phyloP scores from a whole-genome alignment of 352 stramenopile genomes.

The Phytophthora hybrid region DNA sequence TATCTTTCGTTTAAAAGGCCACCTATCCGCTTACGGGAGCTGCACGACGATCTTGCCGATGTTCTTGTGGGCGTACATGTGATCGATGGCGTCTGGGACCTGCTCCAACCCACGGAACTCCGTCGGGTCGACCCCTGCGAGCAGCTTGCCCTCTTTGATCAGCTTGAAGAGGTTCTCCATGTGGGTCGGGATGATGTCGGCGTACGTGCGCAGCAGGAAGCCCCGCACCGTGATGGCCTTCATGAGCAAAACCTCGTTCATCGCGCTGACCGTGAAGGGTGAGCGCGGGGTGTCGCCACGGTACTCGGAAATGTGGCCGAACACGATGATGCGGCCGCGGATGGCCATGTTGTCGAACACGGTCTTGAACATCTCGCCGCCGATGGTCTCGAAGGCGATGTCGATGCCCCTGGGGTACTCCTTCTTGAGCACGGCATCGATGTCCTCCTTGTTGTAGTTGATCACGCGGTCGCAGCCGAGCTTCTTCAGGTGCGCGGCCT shows the following conservation, averaged over 20 bases:
- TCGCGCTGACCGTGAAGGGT: conserved; percentile 31
- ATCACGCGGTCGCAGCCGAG: conserved; percentile 78
- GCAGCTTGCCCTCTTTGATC: conserved; percentile 56
- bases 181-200: conserved; percentile 45
- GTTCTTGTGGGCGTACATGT: conserved; percentile 75
- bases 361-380: conserved; percentile 47
- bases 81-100: conserved; percentile 59
- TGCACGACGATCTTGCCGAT: conserved; percentile 82
- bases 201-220: conserved; percentile 51
- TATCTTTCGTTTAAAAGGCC: neutral
- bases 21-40: conserved; percentile 39
- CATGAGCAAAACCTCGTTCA: conserved; percentile 41
- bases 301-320: conserved; percentile 55
- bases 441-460: conserved; percentile 72
- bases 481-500: conserved; percentile 69
- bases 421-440: conserved; percentile 41
- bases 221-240: conserved; percentile 52
- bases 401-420: conserved; percentile 44
- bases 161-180: conserved; percentile 57
- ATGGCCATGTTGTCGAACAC: conserved; percentile 55
- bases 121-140: conserved; percentile 49
- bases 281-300: conserved; percentile 31
- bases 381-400: conserved; percentile 42
- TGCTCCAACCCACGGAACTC: conserved; percentile 59
- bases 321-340: conserved; percentile 52